Conservation (phyloP, 352 stramenopile genomes). For the Phytophthora pistaciae region DNA sequence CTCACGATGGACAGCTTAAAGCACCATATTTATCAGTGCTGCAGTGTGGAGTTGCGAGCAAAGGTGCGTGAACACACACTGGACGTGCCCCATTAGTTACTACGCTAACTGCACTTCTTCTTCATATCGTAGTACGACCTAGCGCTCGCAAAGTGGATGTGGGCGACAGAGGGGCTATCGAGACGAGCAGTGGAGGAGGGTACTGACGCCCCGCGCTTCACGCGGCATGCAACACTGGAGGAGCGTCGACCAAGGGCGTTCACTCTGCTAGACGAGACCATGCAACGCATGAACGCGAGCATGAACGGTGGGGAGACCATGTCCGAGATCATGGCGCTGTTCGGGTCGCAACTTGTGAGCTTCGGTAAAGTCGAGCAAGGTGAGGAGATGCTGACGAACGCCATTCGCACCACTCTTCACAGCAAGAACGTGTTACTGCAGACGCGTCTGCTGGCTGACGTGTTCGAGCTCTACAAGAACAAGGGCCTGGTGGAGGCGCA, state of each 20-base stretch:
- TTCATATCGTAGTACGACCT: conserved; percentile 64
- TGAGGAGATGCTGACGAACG: conserved; percentile 71
- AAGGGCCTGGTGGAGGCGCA: conserved; percentile 52
- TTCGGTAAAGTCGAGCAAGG: conserved; percentile 49
- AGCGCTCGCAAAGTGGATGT: conserved; percentile 78
- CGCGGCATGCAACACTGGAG: conserved; percentile 48
- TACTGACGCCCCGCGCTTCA: conserved; percentile 15
- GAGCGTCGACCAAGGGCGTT: conserved; percentile 52
- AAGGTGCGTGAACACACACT: conserved; percentile 47
- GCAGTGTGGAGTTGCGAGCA: conserved; percentile 58
- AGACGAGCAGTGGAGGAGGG: neutral
- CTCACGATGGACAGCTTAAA: conserved; percentile 55
- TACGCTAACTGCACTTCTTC: neutral
- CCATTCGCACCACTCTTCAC: conserved; percentile 57
- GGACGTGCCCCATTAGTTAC: neutral
- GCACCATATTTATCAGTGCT: conserved; percentile 52
- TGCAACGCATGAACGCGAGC: conserved; percentile 51
- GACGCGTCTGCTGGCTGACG: conserved; percentile 58
- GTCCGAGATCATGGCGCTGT: conserved; percentile 76
- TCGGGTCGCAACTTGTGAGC: conserved; percentile 62
- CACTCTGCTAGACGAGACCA: conserved; percentile 53
- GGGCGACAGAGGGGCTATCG: conserved; percentile 57
- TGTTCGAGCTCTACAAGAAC: conserved; percentile 61
- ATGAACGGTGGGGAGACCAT: conserved; percentile 67
- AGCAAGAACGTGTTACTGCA: conserved; percentile 84